A percentile compares a stretch with the other conserved stretches of the same genome.
These are phyloP conservation scores for Byssochlamys sp. DNA, from an alignment of 2,329 filamentous ascomycete genomes.

Conservation along the genomic window DNA sequence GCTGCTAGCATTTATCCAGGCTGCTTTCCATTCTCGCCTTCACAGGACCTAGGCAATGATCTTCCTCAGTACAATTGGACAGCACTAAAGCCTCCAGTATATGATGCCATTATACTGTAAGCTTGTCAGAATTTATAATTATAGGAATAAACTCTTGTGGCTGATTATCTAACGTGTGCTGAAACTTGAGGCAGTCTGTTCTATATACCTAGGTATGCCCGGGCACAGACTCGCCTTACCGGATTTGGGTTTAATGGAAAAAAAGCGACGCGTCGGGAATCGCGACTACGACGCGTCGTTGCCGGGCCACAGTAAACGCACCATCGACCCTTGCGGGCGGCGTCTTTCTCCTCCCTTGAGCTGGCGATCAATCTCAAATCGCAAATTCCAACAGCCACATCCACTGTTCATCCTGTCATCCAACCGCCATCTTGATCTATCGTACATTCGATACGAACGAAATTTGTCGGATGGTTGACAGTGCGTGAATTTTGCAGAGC, in stretches of 20 bases:
- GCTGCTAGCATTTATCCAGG: too few species aligned
- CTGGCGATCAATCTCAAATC: background rate
- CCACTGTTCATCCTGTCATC: background rate
- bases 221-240: constrained; percentile 11
- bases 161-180: too few species aligned
- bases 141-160: too few species aligned
- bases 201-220: too few species aligned
- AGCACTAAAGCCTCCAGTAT: too few species aligned
- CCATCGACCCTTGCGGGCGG: constrained; percentile 13
- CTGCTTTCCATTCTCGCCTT: too few species aligned
- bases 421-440: background rate
- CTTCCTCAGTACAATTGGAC: too few species aligned
- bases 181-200: too few species aligned
- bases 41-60: too few species aligned
- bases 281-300: constrained; percentile 11
- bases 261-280: constrained; percentile 12
- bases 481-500: background rate
- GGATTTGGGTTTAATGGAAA: constrained; percentile 27
- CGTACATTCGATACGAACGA: background rate
- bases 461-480: background rate
- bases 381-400: background rate
- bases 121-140: too few species aligned
- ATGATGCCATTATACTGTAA: too few species aligned
- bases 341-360: constrained; percentile 10
- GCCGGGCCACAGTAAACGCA: constrained; percentile 5